Base-by-base conservation (phyloP, 768 basidiomycete species). In the Galerina sulciceps region DNA sequence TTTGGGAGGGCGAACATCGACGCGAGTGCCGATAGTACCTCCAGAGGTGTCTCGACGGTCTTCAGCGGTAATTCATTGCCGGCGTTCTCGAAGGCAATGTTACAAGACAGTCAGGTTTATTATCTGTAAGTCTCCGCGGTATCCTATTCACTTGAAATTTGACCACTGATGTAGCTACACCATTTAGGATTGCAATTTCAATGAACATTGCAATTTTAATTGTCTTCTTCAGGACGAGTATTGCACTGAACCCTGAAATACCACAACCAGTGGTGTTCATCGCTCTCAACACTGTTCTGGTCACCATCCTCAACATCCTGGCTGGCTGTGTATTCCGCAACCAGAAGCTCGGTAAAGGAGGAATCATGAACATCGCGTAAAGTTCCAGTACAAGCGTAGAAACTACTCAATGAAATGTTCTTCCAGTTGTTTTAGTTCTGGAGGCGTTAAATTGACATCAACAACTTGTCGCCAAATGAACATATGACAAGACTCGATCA, bases 51-150 rank as follows among this genome's bases (percentile, higher is more conserved):
- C 17, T 13, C 17, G 11, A 55, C 35, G 17, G 45, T 44, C 34
- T 31, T 55, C n/a, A 55, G 36, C 10, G 53, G 53, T 6, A 43
- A 55, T 17, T 43, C 58, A n/a, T 49, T 49, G 38, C 59, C 47
- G 4, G 54, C 49, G 1, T 60, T 60, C 40, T 44, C 54, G 3
- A 37, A 43, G 22, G 47, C 53, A 11, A 50, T 55, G 26, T 47
- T 55, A 17, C 59, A 60, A 47, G 43, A 60, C 23, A 55, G 53
- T 35, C 59, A 60, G 15, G 41, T 55, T 23, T 60, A 60, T 45
- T 60, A 60, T 36, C 34, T 60, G 59, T 60, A 42, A 49, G 59
- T 43, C 9, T 4, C 8, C 23, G n/a, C 17, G 9, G 18, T 35
- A 26, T 23, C 3, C 37, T n/a, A 5, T 38, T 37, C 11, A 8